These are phyloP conservation scores for Brassica rapa DNA, from an alignment of 345 rosid genomes.

Conservation along the genomic window DNA sequence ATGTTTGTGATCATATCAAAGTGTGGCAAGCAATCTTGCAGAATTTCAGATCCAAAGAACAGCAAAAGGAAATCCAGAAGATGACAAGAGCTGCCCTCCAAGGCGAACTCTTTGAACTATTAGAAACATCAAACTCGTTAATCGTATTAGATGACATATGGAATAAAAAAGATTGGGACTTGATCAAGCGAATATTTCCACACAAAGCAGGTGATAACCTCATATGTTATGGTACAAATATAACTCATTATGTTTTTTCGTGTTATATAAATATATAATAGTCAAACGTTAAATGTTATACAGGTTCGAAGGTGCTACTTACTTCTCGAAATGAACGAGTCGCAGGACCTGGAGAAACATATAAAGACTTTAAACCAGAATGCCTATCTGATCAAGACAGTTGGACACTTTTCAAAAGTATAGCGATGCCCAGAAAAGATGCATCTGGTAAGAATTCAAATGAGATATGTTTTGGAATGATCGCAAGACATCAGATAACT, in stretches of 20 bases:
- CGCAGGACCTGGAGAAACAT: not conserved
- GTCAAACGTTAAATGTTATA: not conserved
- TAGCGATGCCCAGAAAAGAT: not conserved
- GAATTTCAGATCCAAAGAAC: slow-evolving; percentile 23
- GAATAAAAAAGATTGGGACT: slow-evolving; percentile 40
- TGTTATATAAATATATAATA: not conserved
- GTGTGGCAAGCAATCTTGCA: slow-evolving; percentile 43
- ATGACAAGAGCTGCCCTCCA: slow-evolving; percentile 29
- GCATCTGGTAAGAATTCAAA: slow-evolving; percentile 42
- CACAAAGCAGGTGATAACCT: not conserved
- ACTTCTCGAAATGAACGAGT: slow-evolving; percentile 46
- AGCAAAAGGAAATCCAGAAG: slow-evolving; percentile 23
- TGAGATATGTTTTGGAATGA: not conserved
- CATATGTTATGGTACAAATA: not conserved
- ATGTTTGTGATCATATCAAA: slow-evolving; percentile 22
- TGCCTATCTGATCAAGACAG: not conserved
- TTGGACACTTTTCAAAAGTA: not conserved
- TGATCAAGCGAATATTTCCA: slow-evolving; percentile 14
- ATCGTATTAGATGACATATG: slow-evolving; percentile 53
- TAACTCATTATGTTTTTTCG: not conserved
- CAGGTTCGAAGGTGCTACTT: slow-evolving; percentile 46
- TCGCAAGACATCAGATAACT: not conserved
- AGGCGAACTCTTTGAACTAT: slow-evolving; percentile 3
- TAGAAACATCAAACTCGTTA: slow-evolving; percentile 7
- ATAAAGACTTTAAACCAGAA: not conserved